These are phyloP conservation scores for Saccharum hybrid DNA, from an alignment of 202 grass and related monocot species.

Conservation along the genomic window DNA sequence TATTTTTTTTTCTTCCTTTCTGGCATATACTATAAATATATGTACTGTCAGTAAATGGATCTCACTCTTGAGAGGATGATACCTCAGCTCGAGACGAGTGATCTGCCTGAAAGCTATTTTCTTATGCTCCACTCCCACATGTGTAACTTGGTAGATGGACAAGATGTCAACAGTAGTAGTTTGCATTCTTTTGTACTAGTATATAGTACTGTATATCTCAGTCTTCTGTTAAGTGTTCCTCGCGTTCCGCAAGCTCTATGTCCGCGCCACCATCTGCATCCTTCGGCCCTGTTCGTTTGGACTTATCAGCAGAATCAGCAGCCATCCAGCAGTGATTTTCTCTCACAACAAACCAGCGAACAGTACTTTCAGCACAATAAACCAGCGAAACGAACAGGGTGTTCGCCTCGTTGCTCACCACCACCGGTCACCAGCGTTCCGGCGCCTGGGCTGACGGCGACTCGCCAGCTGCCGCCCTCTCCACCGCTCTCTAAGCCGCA, in stretches of 20 bases:
- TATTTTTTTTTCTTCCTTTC: constrained; percentile 4
- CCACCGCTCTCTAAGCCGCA: too few species aligned
- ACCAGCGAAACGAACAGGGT: too few species aligned
- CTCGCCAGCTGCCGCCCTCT: too few species aligned
- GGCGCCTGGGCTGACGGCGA: too few species aligned
- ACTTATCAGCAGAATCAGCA: too few species aligned
- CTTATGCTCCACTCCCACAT: not conserved
- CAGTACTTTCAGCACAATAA: too few species aligned
- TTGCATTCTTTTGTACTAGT: not conserved
- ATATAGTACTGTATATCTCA: not conserved
- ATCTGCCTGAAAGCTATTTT: constrained; percentile 42
- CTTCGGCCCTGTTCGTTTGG: too few species aligned
- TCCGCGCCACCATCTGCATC: not conserved
- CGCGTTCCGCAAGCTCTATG: not conserved
- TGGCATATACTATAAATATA: constrained; percentile 50
- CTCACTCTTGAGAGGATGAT: constrained; percentile 30
- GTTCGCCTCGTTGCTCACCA: too few species aligned
- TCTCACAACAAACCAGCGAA: too few species aligned
- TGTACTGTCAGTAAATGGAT: constrained; percentile 48
- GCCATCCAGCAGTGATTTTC: too few species aligned
- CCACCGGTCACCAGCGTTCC: too few species aligned
- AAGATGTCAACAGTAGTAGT: not conserved
- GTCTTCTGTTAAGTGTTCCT: not conserved
- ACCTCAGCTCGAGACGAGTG: constrained; percentile 37
- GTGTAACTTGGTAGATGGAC: not conserved